Evolutionary conservation across 148 eudicot species (phyloP), one percentile per base, ranked within the genome.

Genomic region (Suaeda aralocaspica): DNA sequence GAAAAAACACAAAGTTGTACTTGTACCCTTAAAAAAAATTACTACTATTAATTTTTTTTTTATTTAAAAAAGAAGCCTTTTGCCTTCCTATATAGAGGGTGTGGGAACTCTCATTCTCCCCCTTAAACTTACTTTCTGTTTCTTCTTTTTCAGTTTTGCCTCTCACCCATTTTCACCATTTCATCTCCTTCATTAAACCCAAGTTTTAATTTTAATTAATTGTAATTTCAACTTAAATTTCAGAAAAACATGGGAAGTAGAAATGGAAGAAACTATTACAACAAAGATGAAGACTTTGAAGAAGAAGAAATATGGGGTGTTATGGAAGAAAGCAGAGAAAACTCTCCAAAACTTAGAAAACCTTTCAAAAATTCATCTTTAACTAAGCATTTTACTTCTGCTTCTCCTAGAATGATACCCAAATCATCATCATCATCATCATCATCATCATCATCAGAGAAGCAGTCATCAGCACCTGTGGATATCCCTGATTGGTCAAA

Each of bases 231-330:
- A 19, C 13, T 50, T 26, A 33, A 66, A 10, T 33, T 21, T 19
- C 31, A 50, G 25, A 66, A 49, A 9, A 31, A 1, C 15, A 82
- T 82, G 85, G 73, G 67, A 46, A 71, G 77, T 15, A 76, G 63
- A 46, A 36, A 72, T 84, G 84, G 67, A 26, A 81, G 75, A 51
- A 67, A 74, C 53, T 57, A 69, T 78, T 24, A 64, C 60, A 75
- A 64, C 60, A 75, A 77, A 75, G 81, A 79, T 74, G 86, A 76
- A 82, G 96, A 90, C 16, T 78, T 86, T 78, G 78, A 84, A 26
- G 96, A 88, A 84, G 87, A 60, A 59, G 91, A 90, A 25, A 78
- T 88, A 2, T 88, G 96, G 96, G 79, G 74, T 60, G 33, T 74
- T 11, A 66, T 75, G 74, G 82, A 79, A 61, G 78, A 63, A 22